Evolutionary conservation across 192 early-diverging fungal species (phyloP), one percentile per base, ranked within the genome.

Genomic region (Diversispora epigaea): DNA sequence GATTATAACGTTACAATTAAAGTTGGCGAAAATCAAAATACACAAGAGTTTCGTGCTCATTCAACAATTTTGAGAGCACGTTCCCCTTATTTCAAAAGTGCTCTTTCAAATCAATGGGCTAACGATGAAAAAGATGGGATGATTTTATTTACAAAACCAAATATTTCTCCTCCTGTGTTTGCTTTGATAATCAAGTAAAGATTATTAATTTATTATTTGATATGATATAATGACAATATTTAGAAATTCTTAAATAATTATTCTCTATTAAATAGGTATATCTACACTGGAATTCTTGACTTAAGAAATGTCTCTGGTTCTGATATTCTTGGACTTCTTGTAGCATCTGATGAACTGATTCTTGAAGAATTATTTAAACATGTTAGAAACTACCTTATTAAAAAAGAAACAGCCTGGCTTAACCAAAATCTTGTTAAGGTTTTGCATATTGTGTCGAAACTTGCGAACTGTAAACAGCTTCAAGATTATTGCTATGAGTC

Each of bases 131-230:
- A 58, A 47, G 45, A 73, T 61, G 22, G 44, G 10, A 47, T 73
- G 17, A 55, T 73, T 6, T 45, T 60, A 5, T 73, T 61, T 50
- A 73, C 4, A 14, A 73, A 73, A 61, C 71, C 71, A 73, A 73
- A 73, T 60, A 73, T 73, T 61, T 73, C 71, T 22, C 32, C 71
- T 45, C 12, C 32, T 21, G 57, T 73, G 8, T 73, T 73, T 73
- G 40, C 43, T 8, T 55, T 73, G 15, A 73, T 73, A 22, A 14
- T 73, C 10, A 58, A 10, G 71, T 73, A 73, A 55, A 22, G 6
- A 12, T 12, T 25, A n/a, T 19, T 25, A 21, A 55, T 49, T 15
- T 55, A 19, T 5, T 41, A 14, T 14, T 43, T 64, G 0, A 11
- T 41, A 41, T 41, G 3, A 3, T 14, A 11, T 12, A 41, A 7